Evolutionary conservation across 495 filamentous ascomycete species (phyloP), one percentile per base, ranked within the genome.

Genomic region (Lepraria neglecta): DNA sequence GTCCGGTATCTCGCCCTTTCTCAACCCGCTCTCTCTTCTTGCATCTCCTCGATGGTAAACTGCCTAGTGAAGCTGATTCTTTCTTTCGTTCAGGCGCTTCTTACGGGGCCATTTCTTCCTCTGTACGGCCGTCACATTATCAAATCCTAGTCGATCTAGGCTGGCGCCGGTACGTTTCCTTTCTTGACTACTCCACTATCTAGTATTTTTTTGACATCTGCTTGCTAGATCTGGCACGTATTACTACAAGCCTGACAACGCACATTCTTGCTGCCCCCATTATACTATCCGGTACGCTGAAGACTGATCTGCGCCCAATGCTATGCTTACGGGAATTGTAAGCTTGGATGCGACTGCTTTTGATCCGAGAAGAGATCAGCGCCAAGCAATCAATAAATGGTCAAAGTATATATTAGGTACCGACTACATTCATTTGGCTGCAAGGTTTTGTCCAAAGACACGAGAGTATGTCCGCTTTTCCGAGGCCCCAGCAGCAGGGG

Each of bases 181-280:
- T 9, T 57, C 19, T 33, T 21, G 27, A 9, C 28, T 30, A 47
- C n/a, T 11, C 21, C 31, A 54, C 19, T 31, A n/a, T 40, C 68
- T 64, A 67, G 30, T 47, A 43, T 54, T 31, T 31, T 27, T 40
- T 65, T 70, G 54, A 75, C 60, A 53, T 46, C 48, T 53, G 56
- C 67, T 55, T 48, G 27, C n/a, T 60, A 87, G 85, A 71, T 88
- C 87, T 45, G 87, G 87, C 10, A 83, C 78, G n/a, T 77, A 92
- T n/a, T 81, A 96, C 65, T 98, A 98, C 77, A 90, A 94, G 66
- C 94, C 90, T 58, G 90, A 97, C 72, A 82, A 86, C 67, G 80
- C 75, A 50, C 75, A 84, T 59, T 89, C 90, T 59, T 98, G 94
- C 69, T 98, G 94, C 70, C 90, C 91, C n/a, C 90, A 96, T 64